These are phyloP conservation scores for Yarrowia galli DNA, from an alignment of 1,139 yeast genomes.

Conservation along the genomic window DNA sequence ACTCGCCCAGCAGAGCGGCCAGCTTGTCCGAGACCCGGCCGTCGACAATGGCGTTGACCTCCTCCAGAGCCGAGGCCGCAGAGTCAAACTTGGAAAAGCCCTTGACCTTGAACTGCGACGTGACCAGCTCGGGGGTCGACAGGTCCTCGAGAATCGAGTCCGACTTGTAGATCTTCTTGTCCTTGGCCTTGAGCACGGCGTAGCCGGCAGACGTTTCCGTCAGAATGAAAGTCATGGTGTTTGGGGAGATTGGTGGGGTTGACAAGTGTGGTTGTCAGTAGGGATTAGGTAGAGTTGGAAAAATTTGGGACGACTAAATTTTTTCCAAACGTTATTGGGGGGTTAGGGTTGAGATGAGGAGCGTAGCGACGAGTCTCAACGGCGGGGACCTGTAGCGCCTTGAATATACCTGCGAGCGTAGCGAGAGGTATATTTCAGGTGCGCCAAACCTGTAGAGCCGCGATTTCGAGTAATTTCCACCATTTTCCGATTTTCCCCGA, in stretches of 20 bases:
- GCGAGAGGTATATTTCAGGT: too few species aligned
- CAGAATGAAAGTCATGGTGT: constrained; percentile 80
- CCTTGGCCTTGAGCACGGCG: constrained; percentile 95
- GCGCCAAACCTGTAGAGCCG: too few species aligned
- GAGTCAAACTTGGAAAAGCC: constrained; percentile 93
- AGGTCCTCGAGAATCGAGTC: constrained; percentile 76
- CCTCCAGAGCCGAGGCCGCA: constrained; percentile 96
- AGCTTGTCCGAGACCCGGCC: constrained; percentile 92
- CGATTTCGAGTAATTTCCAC: too few species aligned
- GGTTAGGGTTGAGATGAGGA: not conserved
- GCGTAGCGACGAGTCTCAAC: too few species aligned
- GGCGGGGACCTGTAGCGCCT: too few species aligned
- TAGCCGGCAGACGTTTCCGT: constrained; percentile 99
- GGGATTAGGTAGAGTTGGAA: not conserved
- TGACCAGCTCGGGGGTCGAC: constrained; percentile 82
- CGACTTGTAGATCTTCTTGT: constrained; percentile 94
- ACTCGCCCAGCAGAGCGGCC: constrained; percentile 74
- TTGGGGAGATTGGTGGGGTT: not conserved
- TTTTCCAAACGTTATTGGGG: not conserved
- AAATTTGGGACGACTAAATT: constrained; percentile 25
- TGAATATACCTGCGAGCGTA: too few species aligned
- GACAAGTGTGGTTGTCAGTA: constrained; percentile 7
- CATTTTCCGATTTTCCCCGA: not conserved
- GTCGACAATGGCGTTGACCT: constrained; percentile 88
- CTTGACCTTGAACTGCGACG: constrained; percentile 81